These are phyloP conservation scores for Radiomyces spectabilis DNA, from an alignment of 192 early-diverging fungal species.

Conservation along the genomic window DNA sequence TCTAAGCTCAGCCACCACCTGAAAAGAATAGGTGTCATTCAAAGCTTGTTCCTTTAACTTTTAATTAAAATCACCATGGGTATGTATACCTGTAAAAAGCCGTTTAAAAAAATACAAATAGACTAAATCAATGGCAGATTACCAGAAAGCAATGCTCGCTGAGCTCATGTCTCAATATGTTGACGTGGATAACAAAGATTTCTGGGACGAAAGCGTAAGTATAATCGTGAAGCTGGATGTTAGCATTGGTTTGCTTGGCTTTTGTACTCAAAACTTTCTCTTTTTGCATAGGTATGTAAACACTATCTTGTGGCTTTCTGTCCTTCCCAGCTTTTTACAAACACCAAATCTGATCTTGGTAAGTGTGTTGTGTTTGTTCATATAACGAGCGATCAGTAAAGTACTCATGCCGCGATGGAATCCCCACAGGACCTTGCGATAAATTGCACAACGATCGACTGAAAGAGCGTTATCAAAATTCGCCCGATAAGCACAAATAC, in stretches of 20 bases:
- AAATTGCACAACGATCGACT: slow-evolving; percentile 80
- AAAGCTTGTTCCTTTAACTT: too few species aligned
- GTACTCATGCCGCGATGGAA: neutral
- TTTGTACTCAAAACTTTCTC: too few species aligned
- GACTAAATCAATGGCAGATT: too few species aligned
- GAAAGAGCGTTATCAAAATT: slow-evolving; percentile 56
- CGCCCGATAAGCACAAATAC: slow-evolving; percentile 56
- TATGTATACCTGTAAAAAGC: too few species aligned
- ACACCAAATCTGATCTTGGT: slow-evolving; percentile 82
- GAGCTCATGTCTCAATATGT: slow-evolving; percentile 34
- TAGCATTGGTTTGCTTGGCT: too few species aligned
- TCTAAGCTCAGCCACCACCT: too few species aligned
- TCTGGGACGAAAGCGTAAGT: slow-evolving; percentile 30
- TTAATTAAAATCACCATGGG: too few species aligned
- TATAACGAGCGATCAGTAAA: too few species aligned
- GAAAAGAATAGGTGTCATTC: too few species aligned
- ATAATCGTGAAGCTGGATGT: too few species aligned
- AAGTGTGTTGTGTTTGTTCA: slow-evolving; percentile 7
- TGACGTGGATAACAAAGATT: slow-evolving; percentile 31
- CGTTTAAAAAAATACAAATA: too few species aligned
- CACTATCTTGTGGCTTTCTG: slow-evolving; percentile 79
- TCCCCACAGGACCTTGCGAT: slow-evolving; percentile 45
- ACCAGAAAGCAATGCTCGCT: slow-evolving; percentile 30
- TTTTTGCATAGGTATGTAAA: slow-evolving; percentile 54
- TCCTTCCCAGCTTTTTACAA: slow-evolving; percentile 75